Evolutionary conservation across 2,329 filamentous ascomycete species (phyloP), one percentile per base, ranked within the genome.

Genomic region (Penicillium oxalicum): DNA sequence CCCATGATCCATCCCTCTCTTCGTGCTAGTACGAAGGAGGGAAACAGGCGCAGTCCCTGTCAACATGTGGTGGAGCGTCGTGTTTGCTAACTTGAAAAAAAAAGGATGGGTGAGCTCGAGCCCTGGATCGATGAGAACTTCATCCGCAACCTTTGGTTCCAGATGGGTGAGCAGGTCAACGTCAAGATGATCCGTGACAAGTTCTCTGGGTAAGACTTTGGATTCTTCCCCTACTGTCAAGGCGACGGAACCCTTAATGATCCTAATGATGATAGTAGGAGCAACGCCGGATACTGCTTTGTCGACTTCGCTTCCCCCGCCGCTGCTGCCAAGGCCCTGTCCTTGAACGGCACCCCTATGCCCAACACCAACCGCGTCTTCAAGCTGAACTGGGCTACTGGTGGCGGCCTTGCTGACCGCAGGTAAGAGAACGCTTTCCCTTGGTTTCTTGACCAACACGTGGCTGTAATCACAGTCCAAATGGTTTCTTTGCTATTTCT

Each of bases 161-260:
- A 91, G 62, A 87, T 95, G 75, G 90, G 87, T 60, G 93, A 97
- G 73, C 84, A 84, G 56, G 93, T 98, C 63, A 96, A 96, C 63
- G 93, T 98, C 62, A 98, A 98, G 82, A 95, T 98, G 80, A 98
- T 98, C 64, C 88, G 93, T 58, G 93, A 98, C 77, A 96, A 96
- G 74, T 95, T 95, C 72, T 96, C 91, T 67, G 93, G 91, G 90
- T 95, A 79, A 73, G 79, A 62, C 45, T 47, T 42, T 45, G 40
- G 49, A 46, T 55, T 37, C 7, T 11, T 2, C 18, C 7, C 18
- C 7, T 9, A 8, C 36, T 25, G 29, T 27, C 33, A 25, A 44
- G 27, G 25, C 44, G 33, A 38, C 32, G 54, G 57, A 45, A 57
- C 48, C 51, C 52, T 37, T 39, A 41, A 36, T 42, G 56, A 61